A percentile compares a stretch with the other conserved stretches of the same genome.
Conservation (phyloP, 1,139 yeast species). For the Debaryomyces nepalensis region DNA sequence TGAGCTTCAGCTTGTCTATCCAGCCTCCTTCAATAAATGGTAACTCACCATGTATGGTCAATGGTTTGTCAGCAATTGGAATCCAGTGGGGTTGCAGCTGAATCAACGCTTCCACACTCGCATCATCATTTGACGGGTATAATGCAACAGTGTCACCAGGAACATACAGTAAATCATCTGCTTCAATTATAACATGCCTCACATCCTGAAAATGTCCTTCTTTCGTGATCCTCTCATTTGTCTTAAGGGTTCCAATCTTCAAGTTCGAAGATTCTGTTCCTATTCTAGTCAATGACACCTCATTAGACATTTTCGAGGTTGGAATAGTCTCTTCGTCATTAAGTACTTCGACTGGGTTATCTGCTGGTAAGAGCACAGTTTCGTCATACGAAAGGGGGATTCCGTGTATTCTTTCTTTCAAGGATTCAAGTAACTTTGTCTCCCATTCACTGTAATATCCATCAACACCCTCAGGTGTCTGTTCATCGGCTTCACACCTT, state of each 20-base stretch:
- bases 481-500: constrained; percentile 91
- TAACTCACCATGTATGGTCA: constrained; percentile 35
- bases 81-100: constrained; percentile 74
- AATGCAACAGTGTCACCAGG: constrained; percentile 86
- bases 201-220: constrained; percentile 89
- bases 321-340: constrained; percentile 26
- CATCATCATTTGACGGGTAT: constrained; percentile 72
- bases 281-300: constrained; percentile 30
- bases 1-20: constrained; percentile 50
- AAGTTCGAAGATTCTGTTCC: constrained; percentile 13
- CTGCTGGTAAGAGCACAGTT: constrained; percentile 48
- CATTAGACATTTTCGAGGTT: constrained; percentile 8
- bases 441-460: constrained; percentile 81
- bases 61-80: constrained; percentile 63
- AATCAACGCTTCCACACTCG: constrained; percentile 67
- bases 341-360: constrained; percentile 34
- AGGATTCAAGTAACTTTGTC: constrained; percentile 46
- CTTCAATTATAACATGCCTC: constrained; percentile 57
- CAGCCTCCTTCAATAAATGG: constrained; percentile 61
- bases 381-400: constrained; percentile 29
- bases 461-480: constrained; percentile 78
- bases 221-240: constrained; percentile 66
- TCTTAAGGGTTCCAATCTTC: constrained; percentile 46
- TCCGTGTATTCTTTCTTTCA: constrained; percentile 45
- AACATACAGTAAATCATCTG: constrained; percentile 41